phyloP scores from a whole-genome alignment of 495 filamentous ascomycete species.

The Podospora comata region DNA sequence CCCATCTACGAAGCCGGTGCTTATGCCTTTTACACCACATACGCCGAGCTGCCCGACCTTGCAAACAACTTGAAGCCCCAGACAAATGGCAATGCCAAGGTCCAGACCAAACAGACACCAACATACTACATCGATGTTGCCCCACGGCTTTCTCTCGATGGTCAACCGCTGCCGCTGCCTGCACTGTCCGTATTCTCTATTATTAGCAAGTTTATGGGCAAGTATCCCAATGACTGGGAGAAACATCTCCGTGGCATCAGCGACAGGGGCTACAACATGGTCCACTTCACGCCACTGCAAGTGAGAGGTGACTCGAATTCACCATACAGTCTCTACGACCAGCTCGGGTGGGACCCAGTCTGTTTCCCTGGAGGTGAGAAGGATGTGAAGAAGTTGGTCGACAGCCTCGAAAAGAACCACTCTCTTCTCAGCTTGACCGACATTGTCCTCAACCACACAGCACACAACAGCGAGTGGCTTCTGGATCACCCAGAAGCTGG shows the following conservation, averaged over 20 bases:
- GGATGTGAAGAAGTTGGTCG: conserved; percentile 72
- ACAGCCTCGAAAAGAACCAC: conserved; percentile 79
- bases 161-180: conserved; percentile 68
- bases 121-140: conserved; percentile 91
- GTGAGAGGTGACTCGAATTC: conserved; percentile 87
- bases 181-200: conserved; percentile 91
- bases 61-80: conserved; percentile 50
- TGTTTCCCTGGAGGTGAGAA: conserved; percentile 84
- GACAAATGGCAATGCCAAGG: conserved; percentile 24
- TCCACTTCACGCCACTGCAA: conserved; percentile 96
- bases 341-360: conserved; percentile 77
- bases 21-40: conserved; percentile 94
- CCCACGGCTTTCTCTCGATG: conserved; percentile 71
- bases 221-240: conserved; percentile 84
- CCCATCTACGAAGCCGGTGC: conserved; percentile 80
- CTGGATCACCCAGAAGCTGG: conserved; percentile 93
- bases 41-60: conserved; percentile 78
- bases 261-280: conserved; percentile 93
- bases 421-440: conserved; percentile 87
- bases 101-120: conserved; percentile 61
- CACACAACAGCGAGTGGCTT: conserved; percentile 91
- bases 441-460: conserved; percentile 98
- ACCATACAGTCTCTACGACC: conserved; percentile 94
- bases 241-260: conserved; percentile 82
- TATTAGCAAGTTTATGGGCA: conserved; percentile 96